Percentiles rank a stretch among this genome's conserved stretches.
phyloP scores from a whole-genome alignment of 805 yeast species.

The Zygosaccharomyces lentus region DNA sequence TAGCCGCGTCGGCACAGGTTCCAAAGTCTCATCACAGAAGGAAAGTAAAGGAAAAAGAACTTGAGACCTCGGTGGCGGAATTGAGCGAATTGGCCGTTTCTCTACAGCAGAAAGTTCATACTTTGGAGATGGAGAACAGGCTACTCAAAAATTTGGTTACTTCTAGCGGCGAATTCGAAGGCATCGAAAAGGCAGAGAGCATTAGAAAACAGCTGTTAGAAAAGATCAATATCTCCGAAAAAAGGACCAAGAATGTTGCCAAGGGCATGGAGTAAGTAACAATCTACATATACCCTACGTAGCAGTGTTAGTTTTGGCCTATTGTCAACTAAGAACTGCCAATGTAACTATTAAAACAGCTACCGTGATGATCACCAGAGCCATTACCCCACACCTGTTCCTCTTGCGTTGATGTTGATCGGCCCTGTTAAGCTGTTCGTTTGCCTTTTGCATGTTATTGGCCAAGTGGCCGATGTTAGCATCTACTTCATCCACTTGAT shows the following conservation, averaged over 20 bases:
- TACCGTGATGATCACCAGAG: slow-evolving; percentile 55
- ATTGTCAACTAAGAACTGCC: slow-evolving; percentile 37
- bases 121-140: slow-evolving; percentile 89
- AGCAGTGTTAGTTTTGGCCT: background rate
- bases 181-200: slow-evolving; percentile 49
- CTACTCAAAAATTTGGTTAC: slow-evolving; percentile 78
- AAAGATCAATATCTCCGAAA: slow-evolving; percentile 9
- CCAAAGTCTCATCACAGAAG: slow-evolving; percentile 47
- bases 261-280: background rate
- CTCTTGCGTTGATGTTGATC: slow-evolving; percentile 66
- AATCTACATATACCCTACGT: background rate
- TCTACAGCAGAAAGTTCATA: slow-evolving; percentile 70
- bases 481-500: slow-evolving; percentile 77
- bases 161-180: slow-evolving; percentile 62
- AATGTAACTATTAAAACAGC: slow-evolving; percentile 55
- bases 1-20: background rate
- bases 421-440: slow-evolving; percentile 66
- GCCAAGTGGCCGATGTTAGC: slow-evolving; percentile 65
- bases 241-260: background rate
- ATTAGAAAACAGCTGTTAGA: slow-evolving; percentile 38
- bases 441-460: slow-evolving; percentile 63
- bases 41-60: slow-evolving; percentile 86
- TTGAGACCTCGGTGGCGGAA: slow-evolving; percentile 73
- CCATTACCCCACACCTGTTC: slow-evolving; percentile 69
- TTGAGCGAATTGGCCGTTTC: slow-evolving; percentile 61